phyloP scores from a whole-genome alignment of 2,329 filamentous ascomycete species.

The Harringtonia aguacate region DNA sequence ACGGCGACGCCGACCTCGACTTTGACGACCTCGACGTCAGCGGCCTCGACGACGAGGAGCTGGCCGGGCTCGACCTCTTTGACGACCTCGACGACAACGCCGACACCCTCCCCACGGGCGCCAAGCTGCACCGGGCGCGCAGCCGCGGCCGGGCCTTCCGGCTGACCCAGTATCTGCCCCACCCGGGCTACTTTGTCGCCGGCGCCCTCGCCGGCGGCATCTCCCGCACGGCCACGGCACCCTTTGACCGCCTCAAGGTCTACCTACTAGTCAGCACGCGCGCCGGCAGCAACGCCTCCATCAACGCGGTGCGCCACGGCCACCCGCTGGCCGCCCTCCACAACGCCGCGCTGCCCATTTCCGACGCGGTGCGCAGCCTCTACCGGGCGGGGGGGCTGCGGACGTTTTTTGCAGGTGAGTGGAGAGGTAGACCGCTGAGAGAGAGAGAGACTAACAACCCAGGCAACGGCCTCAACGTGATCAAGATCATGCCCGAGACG shows the following conservation, averaged over 20 bases:
- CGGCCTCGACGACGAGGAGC: not conserved
- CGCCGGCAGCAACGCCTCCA: slow-evolving; percentile 43
- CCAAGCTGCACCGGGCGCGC: slow-evolving; percentile 7
- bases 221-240: slow-evolving; percentile 89
- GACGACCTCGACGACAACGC: not conserved
- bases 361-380: slow-evolving; percentile 63
- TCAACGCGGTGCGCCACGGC: slow-evolving; percentile 60
- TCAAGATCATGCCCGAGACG: slow-evolving; percentile 98
- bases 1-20: not conserved
- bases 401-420: slow-evolving; percentile 83
- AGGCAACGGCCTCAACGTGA: slow-evolving; percentile 93
- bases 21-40: slow-evolving; percentile 2
- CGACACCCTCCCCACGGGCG: not conserved
- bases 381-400: slow-evolving; percentile 79
- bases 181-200: slow-evolving; percentile 96
- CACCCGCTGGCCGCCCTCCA: slow-evolving; percentile 52
- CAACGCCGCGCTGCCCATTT: slow-evolving; percentile 58
- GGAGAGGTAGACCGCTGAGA: not conserved
- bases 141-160: not conserved
- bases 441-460: not conserved
- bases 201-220: slow-evolving; percentile 91
- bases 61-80: too few species aligned
- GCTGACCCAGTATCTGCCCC: slow-evolving; percentile 62
- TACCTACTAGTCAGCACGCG: slow-evolving; percentile 89
- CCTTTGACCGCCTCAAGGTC: slow-evolving; percentile 92